phyloP scores from a whole-genome alignment of 2,329 filamentous ascomycete genomes.

The Phaeophleospora eucalypticola region DNA sequence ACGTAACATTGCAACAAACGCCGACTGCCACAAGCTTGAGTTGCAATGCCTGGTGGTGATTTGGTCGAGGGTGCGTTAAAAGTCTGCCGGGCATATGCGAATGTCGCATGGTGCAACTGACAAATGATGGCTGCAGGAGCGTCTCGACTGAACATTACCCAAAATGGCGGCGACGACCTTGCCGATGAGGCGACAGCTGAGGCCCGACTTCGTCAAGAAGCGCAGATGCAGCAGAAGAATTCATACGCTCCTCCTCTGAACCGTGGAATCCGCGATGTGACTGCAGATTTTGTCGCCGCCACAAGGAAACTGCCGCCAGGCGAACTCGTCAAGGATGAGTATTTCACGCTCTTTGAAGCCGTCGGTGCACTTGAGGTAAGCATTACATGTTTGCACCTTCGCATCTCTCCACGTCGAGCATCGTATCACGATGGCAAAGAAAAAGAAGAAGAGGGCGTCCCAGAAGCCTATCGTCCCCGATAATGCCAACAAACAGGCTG shows the following conservation, averaged over 20 bases:
- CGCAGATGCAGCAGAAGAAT: slow-evolving; percentile 24
- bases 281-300: slow-evolving; percentile 32
- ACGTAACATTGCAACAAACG: neutral
- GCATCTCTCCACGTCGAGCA: neutral
- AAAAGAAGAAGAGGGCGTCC: neutral
- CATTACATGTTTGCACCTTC: neutral
- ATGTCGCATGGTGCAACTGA: no score
- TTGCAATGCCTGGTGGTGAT: slow-evolving; percentile 20
- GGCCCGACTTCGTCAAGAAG: slow-evolving; percentile 23
- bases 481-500: no score
- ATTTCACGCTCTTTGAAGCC: slow-evolving; percentile 90
- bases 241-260: slow-evolving; percentile 3
- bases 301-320: slow-evolving; percentile 61
- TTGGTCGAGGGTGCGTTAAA: slow-evolving; percentile 19
- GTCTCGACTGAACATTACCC: slow-evolving; percentile 3
- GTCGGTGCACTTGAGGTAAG: slow-evolving; percentile 74
- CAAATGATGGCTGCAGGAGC: slow-evolving; percentile 2
- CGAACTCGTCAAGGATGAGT: slow-evolving; percentile 86
- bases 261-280: slow-evolving; percentile 31
- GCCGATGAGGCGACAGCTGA: slow-evolving; percentile 5
- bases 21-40: neutral
- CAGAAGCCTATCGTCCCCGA: no score
- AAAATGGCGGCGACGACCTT: slow-evolving; percentile 1
- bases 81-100: no score
- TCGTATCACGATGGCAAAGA: no score